Evolutionary conservation across 495 filamentous ascomycete genomes (phyloP), one percentile per base, ranked within the genome.

Genomic region (Cercophora scortea): DNA sequence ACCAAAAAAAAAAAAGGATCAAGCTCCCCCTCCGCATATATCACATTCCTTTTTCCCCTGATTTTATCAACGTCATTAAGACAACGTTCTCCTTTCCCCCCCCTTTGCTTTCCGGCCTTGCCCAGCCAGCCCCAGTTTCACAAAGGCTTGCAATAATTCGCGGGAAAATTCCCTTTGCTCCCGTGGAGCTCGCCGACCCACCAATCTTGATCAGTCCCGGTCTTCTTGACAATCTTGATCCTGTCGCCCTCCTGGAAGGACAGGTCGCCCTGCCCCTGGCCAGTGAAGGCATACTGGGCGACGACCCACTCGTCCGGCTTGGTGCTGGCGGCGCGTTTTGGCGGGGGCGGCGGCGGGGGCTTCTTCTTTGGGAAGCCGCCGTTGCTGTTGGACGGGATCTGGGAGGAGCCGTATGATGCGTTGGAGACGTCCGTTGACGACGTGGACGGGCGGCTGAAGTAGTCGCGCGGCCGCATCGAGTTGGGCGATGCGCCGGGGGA

Each of bases 161-260:
- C 92, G 15, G 92, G 92, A 67, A 96, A 97, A 58, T 71, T 84
- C 9, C 92, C 92, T 62, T 77, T 78, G 18, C 70, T 64, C 3
- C 92, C 93, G 45, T 76, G 70, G 32, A 95, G 49, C 68, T 96
- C 90, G 15, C 92, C 92, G 50, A 89, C 83, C 92, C 92, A 97
- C 92, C 92, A 97, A 61, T 96, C 92, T 67, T 96, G 88, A 32
- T 81, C 85, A 50, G 86, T 93, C 16, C 80, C 80, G 2, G 92
- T 96, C 74, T 85, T 88, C 73, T 86, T 87, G 16, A 93, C 63
- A 3, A 97, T 84, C 49, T 78, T 82, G 58, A 97, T 96, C 56
- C 79, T 78, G 56, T 95, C 92, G 0, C 91, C 91, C 67, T 94
- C 86, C 9, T 71, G 74, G 67, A 97, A 96, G 10, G 76, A 78